Conservation (phyloP, 164 flowering plant genomes). For the Annona cherimola region DNA sequence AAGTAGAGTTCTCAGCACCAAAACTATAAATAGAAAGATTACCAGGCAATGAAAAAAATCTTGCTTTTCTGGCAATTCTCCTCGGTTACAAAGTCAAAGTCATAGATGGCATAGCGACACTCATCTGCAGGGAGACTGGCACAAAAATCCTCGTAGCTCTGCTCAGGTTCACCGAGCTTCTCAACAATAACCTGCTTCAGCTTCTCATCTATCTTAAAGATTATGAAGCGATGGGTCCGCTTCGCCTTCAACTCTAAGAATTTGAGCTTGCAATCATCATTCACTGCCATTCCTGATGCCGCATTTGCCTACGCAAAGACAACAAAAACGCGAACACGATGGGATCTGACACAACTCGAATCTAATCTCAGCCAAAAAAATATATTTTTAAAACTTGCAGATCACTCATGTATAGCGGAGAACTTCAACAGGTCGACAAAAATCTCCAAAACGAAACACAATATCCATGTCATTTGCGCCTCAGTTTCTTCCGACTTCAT, state of each 20-base stretch:
- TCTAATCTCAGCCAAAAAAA: no score
- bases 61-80: constrained; percentile 62
- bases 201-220: constrained; percentile 64
- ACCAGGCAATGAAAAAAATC: constrained; percentile 73
- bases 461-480: no score
- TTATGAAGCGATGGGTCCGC: constrained; percentile 55
- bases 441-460: no score
- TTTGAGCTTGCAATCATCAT: constrained; percentile 67
- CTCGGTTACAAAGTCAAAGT: constrained; percentile 53
- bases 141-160: constrained; percentile 55
- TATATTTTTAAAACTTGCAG: no score
- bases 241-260: constrained; percentile 68
- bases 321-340: no score
- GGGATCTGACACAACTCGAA: no score
- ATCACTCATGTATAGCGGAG: no score
- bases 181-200: constrained; percentile 66
- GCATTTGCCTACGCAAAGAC: constrained; percentile 49
- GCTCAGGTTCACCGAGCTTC: constrained; percentile 53
- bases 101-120: constrained; percentile 61
- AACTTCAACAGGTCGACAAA: no score
- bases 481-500: no score
- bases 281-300: constrained; percentile 64
- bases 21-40: background rate
- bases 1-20: no score
- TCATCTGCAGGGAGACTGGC: constrained; percentile 58